These are phyloP conservation scores for Eucalyptus regnans DNA, from an alignment of 345 rosid genomes.

Conservation along the genomic window DNA sequence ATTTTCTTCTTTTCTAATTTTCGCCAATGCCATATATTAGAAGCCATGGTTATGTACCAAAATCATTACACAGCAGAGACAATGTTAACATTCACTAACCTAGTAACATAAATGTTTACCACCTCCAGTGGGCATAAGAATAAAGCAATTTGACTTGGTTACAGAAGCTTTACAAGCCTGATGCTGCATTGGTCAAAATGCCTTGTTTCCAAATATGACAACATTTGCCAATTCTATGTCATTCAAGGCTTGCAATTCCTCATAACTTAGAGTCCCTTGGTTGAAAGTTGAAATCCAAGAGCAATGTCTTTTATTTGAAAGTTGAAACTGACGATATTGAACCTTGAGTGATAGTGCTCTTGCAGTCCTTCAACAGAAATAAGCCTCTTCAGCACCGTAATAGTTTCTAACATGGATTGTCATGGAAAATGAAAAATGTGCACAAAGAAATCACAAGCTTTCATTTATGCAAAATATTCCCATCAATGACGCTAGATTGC, in stretches of 20 bases:
- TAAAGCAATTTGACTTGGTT: slow-evolving; percentile 63
- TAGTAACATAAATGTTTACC: slow-evolving; percentile 89
- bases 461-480: neutral
- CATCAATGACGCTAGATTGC: neutral
- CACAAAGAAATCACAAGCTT: neutral
- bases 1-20: no score
- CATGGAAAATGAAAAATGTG: neutral
- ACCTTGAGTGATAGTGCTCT: slow-evolving; percentile 18
- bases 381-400: neutral
- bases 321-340: slow-evolving; percentile 25
- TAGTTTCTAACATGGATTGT: neutral
- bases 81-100: slow-evolving; percentile 26
- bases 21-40: no score
- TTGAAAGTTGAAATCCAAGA: slow-evolving; percentile 4
- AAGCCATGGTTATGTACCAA: no score
- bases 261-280: slow-evolving; percentile 14
- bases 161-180: slow-evolving; percentile 67
- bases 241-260: slow-evolving; percentile 67
- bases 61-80: fast-evolving
- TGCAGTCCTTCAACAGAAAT: slow-evolving; percentile 32
- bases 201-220: slow-evolving; percentile 31
- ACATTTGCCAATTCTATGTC: slow-evolving; percentile 72
- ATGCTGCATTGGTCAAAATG: no score
- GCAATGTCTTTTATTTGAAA: slow-evolving; percentile 16
- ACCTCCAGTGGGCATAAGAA: slow-evolving; percentile 91